These are phyloP conservation scores for Trichophyton rubrum DNA, from an alignment of 2,329 filamentous ascomycete species.

Conservation along the genomic window DNA sequence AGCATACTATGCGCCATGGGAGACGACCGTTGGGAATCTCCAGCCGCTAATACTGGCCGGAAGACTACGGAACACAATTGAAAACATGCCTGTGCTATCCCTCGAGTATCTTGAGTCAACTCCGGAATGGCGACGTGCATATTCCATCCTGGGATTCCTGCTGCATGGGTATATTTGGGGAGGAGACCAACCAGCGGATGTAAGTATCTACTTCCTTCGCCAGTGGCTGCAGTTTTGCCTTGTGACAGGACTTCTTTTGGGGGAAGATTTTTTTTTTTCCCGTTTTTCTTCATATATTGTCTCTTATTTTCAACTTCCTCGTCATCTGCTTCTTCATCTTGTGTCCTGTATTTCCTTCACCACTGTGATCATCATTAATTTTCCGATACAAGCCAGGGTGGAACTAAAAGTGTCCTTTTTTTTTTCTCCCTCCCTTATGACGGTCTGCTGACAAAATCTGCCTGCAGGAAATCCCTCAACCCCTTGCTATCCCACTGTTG, in stretches of 20 bases:
- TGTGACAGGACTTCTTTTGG: neutral
- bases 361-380: neutral
- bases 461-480: slow-evolving; percentile 53
- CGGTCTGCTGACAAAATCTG: slow-evolving; percentile 6
- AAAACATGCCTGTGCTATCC: slow-evolving; percentile 69
- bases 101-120: slow-evolving; percentile 70
- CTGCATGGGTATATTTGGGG: slow-evolving; percentile 87
- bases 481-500: slow-evolving; percentile 72
- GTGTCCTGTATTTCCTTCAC: neutral
- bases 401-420: neutral
- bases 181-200: slow-evolving; percentile 59
- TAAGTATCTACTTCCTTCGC: slow-evolving; percentile 24
- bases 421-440: slow-evolving; percentile 50
- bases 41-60: slow-evolving; percentile 78
- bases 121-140: slow-evolving; percentile 82
- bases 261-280: too few species aligned
- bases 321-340: neutral
- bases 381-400: slow-evolving; percentile 80
- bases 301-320: neutral
- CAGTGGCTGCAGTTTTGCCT: neutral
- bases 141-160: slow-evolving; percentile 64
- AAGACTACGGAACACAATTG: slow-evolving; percentile 65
- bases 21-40: slow-evolving; percentile 70
- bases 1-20: slow-evolving; percentile 92
- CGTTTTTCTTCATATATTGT: too few species aligned